phyloP scores from a whole-genome alignment of 176 grass and related monocot genomes.

The Hsuehochloa calcarea region DNA sequence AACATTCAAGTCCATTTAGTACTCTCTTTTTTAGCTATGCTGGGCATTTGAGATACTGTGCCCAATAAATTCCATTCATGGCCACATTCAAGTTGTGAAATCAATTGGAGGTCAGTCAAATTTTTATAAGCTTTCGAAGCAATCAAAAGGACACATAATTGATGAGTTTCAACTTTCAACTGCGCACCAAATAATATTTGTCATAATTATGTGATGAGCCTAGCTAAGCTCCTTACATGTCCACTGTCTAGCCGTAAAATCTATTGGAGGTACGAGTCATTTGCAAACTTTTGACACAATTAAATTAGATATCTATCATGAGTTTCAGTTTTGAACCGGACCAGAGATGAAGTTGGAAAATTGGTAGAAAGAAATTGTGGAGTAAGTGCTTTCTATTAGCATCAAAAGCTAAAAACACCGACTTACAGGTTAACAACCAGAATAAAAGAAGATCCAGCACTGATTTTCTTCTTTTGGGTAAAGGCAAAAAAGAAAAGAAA shows the following conservation, averaged over 20 bases:
- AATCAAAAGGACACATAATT: slow-evolving; percentile 31
- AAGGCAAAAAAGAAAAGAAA: neutral
- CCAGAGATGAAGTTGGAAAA: neutral
- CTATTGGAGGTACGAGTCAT: neutral
- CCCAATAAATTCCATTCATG: slow-evolving; percentile 75
- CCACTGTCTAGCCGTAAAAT: slow-evolving; percentile 18
- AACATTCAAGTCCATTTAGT: slow-evolving; percentile 60
- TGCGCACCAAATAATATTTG: slow-evolving; percentile 31
- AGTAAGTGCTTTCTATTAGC: too few species aligned
- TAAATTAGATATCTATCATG: neutral
- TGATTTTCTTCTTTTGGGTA: neutral
- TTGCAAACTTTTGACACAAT: slow-evolving; percentile 11
- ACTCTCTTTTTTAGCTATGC: slow-evolving; percentile 39
- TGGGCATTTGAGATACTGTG: slow-evolving; percentile 58
- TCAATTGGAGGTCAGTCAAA: slow-evolving; percentile 42
- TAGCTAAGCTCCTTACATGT: slow-evolving; percentile 19
- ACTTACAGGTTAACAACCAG: neutral
- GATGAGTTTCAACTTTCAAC: slow-evolving; percentile 43
- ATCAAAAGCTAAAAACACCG: neutral
- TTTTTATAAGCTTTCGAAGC: slow-evolving; percentile 2
- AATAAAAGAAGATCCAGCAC: neutral
- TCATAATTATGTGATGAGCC: slow-evolving; percentile 22
- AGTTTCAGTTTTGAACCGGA: neutral
- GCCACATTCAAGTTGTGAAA: slow-evolving; percentile 66
- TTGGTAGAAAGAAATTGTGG: too few species aligned